Conservation (phyloP, 768 basidiomycete species). For the Nidularia pulvinata region DNA sequence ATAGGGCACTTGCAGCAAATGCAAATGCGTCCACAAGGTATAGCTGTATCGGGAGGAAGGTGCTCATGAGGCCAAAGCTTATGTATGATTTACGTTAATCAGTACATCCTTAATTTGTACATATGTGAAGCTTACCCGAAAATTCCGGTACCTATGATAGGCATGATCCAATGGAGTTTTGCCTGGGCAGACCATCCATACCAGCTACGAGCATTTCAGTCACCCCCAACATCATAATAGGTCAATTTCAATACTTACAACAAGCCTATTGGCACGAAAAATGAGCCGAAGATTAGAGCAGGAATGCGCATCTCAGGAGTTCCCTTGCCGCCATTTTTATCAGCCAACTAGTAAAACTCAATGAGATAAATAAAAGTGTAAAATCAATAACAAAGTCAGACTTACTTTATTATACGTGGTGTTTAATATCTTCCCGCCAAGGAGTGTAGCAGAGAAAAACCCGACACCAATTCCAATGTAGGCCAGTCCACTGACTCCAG, state of each 20-base stretch:
- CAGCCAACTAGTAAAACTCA: conserved; percentile 34
- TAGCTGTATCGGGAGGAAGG: conserved; percentile 57
- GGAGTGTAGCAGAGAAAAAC: conserved; percentile 44
- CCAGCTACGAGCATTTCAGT: conserved; percentile 38
- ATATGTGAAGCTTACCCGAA: conserved; percentile 69
- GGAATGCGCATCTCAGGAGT: conserved; percentile 81
- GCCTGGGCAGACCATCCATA: conserved; percentile 84
- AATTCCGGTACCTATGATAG: conserved; percentile 64
- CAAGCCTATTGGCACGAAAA: conserved; percentile 70
- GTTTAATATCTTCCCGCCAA: conserved; percentile 47
- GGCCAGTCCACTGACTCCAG: conserved; percentile 52
- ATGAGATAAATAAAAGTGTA: too few species aligned
- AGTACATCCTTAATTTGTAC: neutral
- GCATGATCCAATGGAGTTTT: conserved; percentile 74
- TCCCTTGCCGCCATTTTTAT: conserved; percentile 57
- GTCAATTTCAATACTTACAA: conserved; percentile 39
- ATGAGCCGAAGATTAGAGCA: conserved; percentile 65
- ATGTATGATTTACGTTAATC: neutral
- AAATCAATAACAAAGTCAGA: neutral
- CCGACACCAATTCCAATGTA: conserved; percentile 58
- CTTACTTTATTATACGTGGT: conserved; percentile 46
- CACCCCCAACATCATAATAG: too few species aligned
- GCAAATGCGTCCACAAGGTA: conserved; percentile 74
- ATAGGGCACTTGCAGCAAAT: conserved; percentile 69
- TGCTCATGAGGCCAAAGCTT: neutral